Base-by-base conservation (phyloP, 805 yeast genomes). In the Wickerhamomyces chambardii region DNA sequence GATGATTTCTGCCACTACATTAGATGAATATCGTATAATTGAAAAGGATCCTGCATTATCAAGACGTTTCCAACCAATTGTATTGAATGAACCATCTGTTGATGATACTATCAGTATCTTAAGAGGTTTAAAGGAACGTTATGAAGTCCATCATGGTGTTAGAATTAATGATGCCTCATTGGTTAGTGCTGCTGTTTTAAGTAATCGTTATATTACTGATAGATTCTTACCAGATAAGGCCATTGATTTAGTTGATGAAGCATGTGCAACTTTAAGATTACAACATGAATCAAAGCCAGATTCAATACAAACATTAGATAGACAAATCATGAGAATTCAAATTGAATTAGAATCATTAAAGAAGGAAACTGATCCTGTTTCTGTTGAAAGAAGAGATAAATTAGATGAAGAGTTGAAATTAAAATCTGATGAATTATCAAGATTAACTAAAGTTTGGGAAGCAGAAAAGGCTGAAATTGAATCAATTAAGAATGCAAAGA, bases 251-350 rank as follows among this genome's bases (percentile, higher is more conserved):
- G 92, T 90, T 2, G 98, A 90, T 60, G 98, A 90, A 55, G 97
- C 97, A 0, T 89, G 97, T 62, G 92, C 97, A 4, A 95, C 95
- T 0, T 66, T 90, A 39, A 68, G 98, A 44, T 65, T 90, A 39
- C 98, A 90, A 58, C 97, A 92, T 55, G 98, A 90, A 61, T 86
- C 96, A 2, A 89, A 87, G 55, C 98, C 98, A 0, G 98, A 90
- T 52, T 85, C 89, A 2, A 84, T 92, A 36, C 90, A 87, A 50
- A 84, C 79, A 32, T 66, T 90, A 39, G 97, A 90, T 55, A 74
- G 97, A 42, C 70, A 79, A 21, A 78, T 90, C 32, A 86, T 90
- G 87, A 92, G 95, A 4, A 81, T 92, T 41, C 89, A 89, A 59
- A 92, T 92, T 47, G 98, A 92, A 59, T 68, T 92, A 39, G 98